Conservation (phyloP, 2,329 filamentous ascomycete genomes). For the Lecanosticta acicola region DNA sequence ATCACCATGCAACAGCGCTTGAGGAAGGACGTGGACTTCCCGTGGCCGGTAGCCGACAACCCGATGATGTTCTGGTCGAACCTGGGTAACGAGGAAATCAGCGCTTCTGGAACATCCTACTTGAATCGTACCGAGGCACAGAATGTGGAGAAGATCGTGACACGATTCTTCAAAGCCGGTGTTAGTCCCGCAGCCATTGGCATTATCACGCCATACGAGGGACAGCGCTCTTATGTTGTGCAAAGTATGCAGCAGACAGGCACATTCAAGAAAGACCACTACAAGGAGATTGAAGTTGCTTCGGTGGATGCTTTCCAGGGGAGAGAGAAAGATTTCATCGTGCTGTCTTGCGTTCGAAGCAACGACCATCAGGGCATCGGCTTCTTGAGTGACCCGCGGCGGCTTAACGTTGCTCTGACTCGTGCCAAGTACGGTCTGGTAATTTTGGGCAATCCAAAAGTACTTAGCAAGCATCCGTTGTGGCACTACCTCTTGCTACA, state of each 20-base stretch:
- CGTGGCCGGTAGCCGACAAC: slow-evolving; percentile 87
- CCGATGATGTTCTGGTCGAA: slow-evolving; percentile 99
- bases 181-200: slow-evolving; percentile 92
- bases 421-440: slow-evolving; percentile 95
- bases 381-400: slow-evolving; percentile 94
- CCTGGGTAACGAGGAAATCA: slow-evolving; percentile 94
- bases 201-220: slow-evolving; percentile 98
- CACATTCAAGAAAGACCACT: slow-evolving; percentile 95
- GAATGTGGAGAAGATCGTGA: slow-evolving; percentile 98
- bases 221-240: slow-evolving; percentile 95
- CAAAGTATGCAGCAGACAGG: slow-evolving; percentile 99
- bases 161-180: slow-evolving; percentile 96
- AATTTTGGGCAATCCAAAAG: slow-evolving; percentile 95
- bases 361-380: slow-evolving; percentile 99
- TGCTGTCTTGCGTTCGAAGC: slow-evolving; percentile 93
- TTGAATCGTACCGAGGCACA: slow-evolving; percentile 95
- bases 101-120: slow-evolving; percentile 94
- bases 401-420: slow-evolving; percentile 93
- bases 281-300: slow-evolving; percentile 97
- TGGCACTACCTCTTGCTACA: slow-evolving; percentile 95
- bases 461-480: slow-evolving; percentile 92
- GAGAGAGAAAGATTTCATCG: slow-evolving; percentile 98
- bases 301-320: slow-evolving; percentile 98
- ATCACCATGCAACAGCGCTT: slow-evolving; percentile 85
- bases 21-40: slow-evolving; percentile 91